Evolutionary conservation across 805 yeast species (phyloP).

Genomic region (Nakazawaea wickerhamii): DNA sequence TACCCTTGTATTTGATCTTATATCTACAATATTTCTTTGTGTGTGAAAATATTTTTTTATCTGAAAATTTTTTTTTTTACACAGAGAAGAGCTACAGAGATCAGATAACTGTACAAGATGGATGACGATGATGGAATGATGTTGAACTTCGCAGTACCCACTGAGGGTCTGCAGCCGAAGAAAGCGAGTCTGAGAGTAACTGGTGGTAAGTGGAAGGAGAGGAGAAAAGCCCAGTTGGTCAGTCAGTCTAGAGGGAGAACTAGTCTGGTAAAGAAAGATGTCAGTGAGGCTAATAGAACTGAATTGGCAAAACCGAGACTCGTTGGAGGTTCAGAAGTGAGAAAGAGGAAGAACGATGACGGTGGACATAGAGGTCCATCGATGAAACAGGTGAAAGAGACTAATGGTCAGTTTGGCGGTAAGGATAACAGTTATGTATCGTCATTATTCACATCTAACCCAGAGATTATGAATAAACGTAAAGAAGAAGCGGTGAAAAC

Average conservation of each 20-base stretch:
- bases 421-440: slow-evolving; percentile 68
- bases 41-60: slow-evolving; percentile 5
- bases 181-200: slow-evolving; percentile 35
- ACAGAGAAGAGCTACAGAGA: background rate
- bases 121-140: slow-evolving; percentile 62
- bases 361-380: slow-evolving; percentile 21
- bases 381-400: slow-evolving; percentile 36
- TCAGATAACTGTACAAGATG: slow-evolving; percentile 10
- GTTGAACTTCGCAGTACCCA: slow-evolving; percentile 59
- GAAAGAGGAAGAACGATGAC: slow-evolving; percentile 7
- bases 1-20: background rate
- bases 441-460: slow-evolving; percentile 73
- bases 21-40: background rate
- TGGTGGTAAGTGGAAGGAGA: slow-evolving; percentile 82
- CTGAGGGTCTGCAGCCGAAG: slow-evolving; percentile 20
- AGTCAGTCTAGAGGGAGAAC: slow-evolving; percentile 38
- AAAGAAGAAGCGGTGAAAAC: slow-evolving; percentile 26
- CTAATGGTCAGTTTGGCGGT: slow-evolving; percentile 49
- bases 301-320: slow-evolving; percentile 8
- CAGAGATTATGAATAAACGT: slow-evolving; percentile 40
- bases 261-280: slow-evolving; percentile 14
- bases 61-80: slow-evolving; percentile 3
- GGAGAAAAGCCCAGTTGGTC: slow-evolving; percentile 55
- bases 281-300: slow-evolving; percentile 15
- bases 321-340: slow-evolving; percentile 1